These are phyloP conservation scores for Trichopus zeylanicus DNA, from an alignment of 116 monocot genomes.

Conservation along the genomic window DNA sequence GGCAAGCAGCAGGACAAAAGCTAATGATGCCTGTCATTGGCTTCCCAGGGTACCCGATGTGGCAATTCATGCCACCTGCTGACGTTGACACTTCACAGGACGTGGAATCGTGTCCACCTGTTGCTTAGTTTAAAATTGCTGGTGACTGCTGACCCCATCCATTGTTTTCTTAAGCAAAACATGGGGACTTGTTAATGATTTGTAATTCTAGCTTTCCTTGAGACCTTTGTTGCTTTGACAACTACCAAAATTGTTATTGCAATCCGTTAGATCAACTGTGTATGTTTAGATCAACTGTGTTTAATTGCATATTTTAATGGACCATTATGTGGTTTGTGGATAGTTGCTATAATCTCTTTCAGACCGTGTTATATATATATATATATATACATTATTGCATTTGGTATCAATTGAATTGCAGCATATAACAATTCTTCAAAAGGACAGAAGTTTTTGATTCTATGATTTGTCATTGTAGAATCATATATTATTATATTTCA, in stretches of 20 bases:
- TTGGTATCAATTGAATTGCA: too few relatives aligned
- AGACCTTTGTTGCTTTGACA: neutral
- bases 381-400: too few relatives aligned
- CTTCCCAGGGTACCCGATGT: slow-evolving; percentile 76
- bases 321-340: too few relatives aligned
- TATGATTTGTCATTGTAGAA: too few relatives aligned
- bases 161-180: neutral
- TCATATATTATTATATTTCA: too few relatives aligned
- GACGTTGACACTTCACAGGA: slow-evolving; percentile 83
- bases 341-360: too few relatives aligned
- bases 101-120: slow-evolving; percentile 66
- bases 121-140: slow-evolving; percentile 37
- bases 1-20: slow-evolving; percentile 40
- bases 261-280: neutral
- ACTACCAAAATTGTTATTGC: neutral
- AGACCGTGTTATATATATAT: too few relatives aligned
- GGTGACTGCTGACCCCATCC: neutral
- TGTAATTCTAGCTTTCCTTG: neutral
- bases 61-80: slow-evolving; percentile 80
- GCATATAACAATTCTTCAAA: too few relatives aligned
- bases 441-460: too few relatives aligned
- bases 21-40: slow-evolving; percentile 70
- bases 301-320: neutral
- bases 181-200: neutral
- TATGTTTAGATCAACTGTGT: too few relatives aligned